These are phyloP conservation scores for Vicia sativa DNA, from an alignment of 306 rosid genomes.

Conservation along the genomic window DNA sequence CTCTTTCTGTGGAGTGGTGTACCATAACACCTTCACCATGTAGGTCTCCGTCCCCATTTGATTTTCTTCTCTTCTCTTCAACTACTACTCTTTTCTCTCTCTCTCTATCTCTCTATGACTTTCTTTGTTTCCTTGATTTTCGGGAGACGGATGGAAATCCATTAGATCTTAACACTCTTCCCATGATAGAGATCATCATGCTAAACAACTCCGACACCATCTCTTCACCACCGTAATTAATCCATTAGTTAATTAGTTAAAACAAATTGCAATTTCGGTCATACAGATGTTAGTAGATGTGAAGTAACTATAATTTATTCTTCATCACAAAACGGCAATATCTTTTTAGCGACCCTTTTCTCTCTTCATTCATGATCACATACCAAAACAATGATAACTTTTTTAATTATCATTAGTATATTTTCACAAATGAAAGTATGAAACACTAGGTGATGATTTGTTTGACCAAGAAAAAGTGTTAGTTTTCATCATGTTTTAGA, in stretches of 20 bases:
- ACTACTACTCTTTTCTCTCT: background rate
- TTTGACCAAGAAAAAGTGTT: background rate
- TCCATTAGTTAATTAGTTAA: no score
- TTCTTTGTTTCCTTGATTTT: constrained; percentile 18
- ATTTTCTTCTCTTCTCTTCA: background rate
- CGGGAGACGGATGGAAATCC: constrained; percentile 83
- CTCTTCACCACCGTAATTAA: no score
- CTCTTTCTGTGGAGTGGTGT: constrained; percentile 44
- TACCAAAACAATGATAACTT: background rate
- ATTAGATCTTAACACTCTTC: constrained; percentile 88
- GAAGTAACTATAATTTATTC: no score
- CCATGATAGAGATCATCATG: constrained; percentile 54
- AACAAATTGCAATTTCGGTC: no score
- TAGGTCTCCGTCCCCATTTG: constrained; percentile 58
- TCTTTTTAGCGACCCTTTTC: no score
- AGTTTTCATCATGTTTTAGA: background rate
- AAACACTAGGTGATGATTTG: background rate
- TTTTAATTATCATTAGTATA: no score
- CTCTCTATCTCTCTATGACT: constrained; percentile 5
- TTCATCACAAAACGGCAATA: no score
- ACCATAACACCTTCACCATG: constrained; percentile 49
- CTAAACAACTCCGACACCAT: constrained; percentile 51
- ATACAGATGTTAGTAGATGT: no score
- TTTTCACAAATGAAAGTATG: background rate
- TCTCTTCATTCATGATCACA: background rate